These are phyloP conservation scores for Sporothrix euskadiensis DNA, from an alignment of 2,329 filamentous ascomycete species.

Conservation along the genomic window DNA sequence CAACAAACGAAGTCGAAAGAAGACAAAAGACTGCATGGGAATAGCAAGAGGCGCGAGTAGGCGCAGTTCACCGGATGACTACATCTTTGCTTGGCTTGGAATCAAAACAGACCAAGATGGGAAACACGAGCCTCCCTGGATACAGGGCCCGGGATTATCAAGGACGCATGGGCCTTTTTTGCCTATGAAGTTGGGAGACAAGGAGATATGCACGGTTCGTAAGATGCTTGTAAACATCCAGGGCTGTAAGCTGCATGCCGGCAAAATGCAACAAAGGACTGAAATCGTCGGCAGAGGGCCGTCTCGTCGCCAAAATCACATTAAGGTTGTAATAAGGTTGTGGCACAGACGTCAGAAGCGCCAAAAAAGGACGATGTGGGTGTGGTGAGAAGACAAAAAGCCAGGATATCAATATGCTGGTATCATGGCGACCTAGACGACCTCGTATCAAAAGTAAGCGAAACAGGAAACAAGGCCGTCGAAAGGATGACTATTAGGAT, in stretches of 20 bases:
- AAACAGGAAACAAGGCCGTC: neutral
- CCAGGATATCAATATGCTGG: neutral
- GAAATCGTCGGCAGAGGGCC: neutral
- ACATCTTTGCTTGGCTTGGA: conserved; percentile 5
- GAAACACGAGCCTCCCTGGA: neutral
- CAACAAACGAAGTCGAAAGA: neutral
- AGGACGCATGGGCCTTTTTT: neutral
- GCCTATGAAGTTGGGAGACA: neutral
- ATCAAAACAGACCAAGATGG: neutral
- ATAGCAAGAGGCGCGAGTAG: neutral
- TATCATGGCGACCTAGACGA: neutral
- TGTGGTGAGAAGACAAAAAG: neutral
- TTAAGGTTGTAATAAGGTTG: neutral
- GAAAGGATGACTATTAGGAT: neutral
- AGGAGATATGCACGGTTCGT: neutral
- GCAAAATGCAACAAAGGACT: neutral
- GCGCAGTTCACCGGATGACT: conserved; percentile 4
- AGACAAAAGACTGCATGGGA: neutral
- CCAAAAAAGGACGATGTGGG: neutral
- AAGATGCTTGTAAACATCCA: neutral
- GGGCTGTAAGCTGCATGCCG: neutral
- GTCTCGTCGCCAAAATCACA: neutral
- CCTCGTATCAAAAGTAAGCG: neutral
- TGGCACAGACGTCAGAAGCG: neutral
- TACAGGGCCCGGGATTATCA: conserved; percentile 1